Evolutionary conservation across 345 rosid genomes (phyloP).

Genomic region (Melaleuca alternifolia): DNA sequence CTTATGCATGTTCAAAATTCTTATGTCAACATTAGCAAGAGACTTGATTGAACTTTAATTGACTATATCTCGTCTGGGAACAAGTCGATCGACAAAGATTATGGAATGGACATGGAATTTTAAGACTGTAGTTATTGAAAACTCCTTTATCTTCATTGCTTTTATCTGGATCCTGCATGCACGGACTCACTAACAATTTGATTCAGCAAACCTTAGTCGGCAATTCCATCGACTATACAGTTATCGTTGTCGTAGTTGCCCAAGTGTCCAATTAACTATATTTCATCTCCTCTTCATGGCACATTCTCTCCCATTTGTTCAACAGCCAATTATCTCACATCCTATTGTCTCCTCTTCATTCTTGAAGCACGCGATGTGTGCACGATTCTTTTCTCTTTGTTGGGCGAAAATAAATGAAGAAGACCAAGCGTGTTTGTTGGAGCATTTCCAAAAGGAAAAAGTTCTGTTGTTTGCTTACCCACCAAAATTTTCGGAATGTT

Average conservation of each 20-base stretch:
- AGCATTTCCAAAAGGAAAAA: too few species aligned
- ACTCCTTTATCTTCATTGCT: neutral
- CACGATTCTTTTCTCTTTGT: neutral
- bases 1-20: too few species aligned
- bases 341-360: too few species aligned
- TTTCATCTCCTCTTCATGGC: too few species aligned
- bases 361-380: neutral
- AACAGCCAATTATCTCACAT: too few species aligned
- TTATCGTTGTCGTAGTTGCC: too few species aligned
- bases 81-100: neutral
- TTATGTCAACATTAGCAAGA: neutral
- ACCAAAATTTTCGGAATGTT: too few species aligned
- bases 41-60: neutral
- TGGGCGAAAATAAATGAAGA: neutral
- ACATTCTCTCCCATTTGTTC: too few species aligned
- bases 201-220: neutral
- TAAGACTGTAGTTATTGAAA: neutral
- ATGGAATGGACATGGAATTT: neutral
- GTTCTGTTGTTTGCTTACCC: too few species aligned
- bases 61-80: accelerated
- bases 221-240: accelerated
- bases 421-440: too few species aligned
- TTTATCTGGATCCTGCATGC: neutral
- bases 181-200: neutral
- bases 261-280: too few species aligned